Evolutionary conservation across 108 stramenopile genomes (phyloP).

Genomic region (Cafeteria roenbergensis): DNA sequence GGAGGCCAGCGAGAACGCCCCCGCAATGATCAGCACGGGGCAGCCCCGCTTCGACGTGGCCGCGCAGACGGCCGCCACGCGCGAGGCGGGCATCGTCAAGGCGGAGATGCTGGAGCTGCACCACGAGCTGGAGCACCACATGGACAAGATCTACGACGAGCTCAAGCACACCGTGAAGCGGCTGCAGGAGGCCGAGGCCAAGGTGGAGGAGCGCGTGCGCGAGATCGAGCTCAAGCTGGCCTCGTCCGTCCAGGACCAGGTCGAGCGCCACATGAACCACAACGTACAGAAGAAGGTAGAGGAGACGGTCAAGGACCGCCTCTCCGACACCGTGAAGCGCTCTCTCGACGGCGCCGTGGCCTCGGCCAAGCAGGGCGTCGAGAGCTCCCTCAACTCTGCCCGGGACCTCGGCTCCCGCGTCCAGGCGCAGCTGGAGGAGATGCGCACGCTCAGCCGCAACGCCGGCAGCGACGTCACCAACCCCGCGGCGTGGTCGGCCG

Average conservation of each 20-base stretch:
- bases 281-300: neutral
- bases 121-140: constrained; percentile 29
- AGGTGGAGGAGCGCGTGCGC: constrained; percentile 14
- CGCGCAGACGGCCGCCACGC: constrained; percentile 2
- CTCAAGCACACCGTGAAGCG: constrained; percentile 21
- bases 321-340: no score
- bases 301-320: neutral
- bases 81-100: constrained; percentile 5
- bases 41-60: constrained; percentile 7
- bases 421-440: no score
- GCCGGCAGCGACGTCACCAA: no score
- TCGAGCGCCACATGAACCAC: neutral
- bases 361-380: no score
- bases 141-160: constrained; percentile 11
- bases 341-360: no score
- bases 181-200: constrained; percentile 25
- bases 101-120: constrained; percentile 1
- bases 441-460: no score
- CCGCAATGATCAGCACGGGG: neutral
- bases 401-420: no score
- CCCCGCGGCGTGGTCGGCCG: no score
- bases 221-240: constrained; percentile 7
- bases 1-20: neutral
- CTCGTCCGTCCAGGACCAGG: neutral
- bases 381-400: no score